Base-by-base conservation (phyloP, 371 early-diverging fungal species). In the Vairimorpha necatrix region DNA sequence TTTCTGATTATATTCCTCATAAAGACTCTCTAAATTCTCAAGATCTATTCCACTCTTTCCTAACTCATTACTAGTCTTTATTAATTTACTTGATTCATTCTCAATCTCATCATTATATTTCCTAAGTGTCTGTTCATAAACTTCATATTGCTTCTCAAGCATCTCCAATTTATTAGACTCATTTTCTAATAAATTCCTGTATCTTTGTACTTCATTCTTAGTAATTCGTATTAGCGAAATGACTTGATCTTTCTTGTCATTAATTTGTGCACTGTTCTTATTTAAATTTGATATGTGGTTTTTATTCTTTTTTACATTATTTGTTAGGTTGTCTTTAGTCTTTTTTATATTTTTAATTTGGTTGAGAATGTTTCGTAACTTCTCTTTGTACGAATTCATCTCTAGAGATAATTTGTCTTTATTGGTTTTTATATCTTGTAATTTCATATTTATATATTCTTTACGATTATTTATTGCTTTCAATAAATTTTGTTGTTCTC, bases 61-160 rank as follows among this genome's bases (percentile, higher is more conserved):
- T 61, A 32, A 34, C 28, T 46, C 62, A 39, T 38, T 13, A 28
- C 18, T 4, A 48, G 38, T 18, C 39, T 34, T 16, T 39, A 6
- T 32, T 16, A 76, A 32, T 20, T 76, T 66, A n/a, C 58, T 42
- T 46, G 24, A 22, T 7, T 56, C 66, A 24, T 26, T 18, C 0
- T 69, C 67, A 54, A 69, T 32, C 22, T 76, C 70, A 11, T 69
- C 70, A 4, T 62, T 67, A 62, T 69, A 69, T 38, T 66, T 76
- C 42, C 48, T 76, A 18, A 76, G 32, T 62, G 67, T 69, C 39
- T 76, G 58, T 20, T 68, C 54, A 38, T 69, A 70, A 50, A 76
- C 66, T 28, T 76, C 66, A 36, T 63, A 54, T 53, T 76, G 67
- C 22, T 76, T 66, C 30, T 70, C 67, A 33, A 69, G 63, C 42